Base-by-base conservation (phyloP, 1,284 basidiomycete genomes). In the Microbotryum saponariae region DNA sequence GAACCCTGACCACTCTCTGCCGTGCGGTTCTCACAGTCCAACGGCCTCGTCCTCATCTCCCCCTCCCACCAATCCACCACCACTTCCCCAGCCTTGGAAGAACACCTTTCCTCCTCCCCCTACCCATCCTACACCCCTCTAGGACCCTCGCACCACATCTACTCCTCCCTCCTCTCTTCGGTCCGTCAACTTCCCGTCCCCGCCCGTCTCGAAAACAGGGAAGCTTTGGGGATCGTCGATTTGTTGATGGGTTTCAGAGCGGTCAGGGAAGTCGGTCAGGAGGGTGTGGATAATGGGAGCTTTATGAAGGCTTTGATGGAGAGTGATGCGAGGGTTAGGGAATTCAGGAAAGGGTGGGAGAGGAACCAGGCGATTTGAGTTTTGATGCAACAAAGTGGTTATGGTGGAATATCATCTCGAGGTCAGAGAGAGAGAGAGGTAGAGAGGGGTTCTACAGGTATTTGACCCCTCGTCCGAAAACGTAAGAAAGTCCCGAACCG, bases 401-500 rank as follows among this genome's bases (percentile, higher is more conserved):
- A 8, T 31, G 29, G 9, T 31, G 29, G 29, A 31, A 31, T 31
- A 10, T 2, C 10, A 31, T 31, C 3, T 9, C 7, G 31, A 31
- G 27, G 5, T 6, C 27, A 27, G 27, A 25, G 25, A 25, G 25
- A 25, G 25, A 25, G 25, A 23, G 23, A 23, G 23, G n/a, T n/a
- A 23, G 27, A 27, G 27, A 27, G 5, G 6, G 31, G 2, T 8
- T 42, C 16, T 42, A 42, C 37, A 72, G 21, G 51, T 70, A 71
- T 54, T 83, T 83, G 55, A 89, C 83, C 0, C 85, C 86, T 59
- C 85, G 83, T 10, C 82, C 82, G 68, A 89, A 88, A 1, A 94
- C 72, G 72, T 97, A 97, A 27, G 90, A 91, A 54, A 92, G 71
- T 2, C 94, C 94, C 68, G 91, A 94, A 85, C 86, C 90, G 31